Evolutionary conservation across 1,284 basidiomycete species (phyloP), one percentile per base, ranked within the genome.

Genomic region (Sparassis latifolia): DNA sequence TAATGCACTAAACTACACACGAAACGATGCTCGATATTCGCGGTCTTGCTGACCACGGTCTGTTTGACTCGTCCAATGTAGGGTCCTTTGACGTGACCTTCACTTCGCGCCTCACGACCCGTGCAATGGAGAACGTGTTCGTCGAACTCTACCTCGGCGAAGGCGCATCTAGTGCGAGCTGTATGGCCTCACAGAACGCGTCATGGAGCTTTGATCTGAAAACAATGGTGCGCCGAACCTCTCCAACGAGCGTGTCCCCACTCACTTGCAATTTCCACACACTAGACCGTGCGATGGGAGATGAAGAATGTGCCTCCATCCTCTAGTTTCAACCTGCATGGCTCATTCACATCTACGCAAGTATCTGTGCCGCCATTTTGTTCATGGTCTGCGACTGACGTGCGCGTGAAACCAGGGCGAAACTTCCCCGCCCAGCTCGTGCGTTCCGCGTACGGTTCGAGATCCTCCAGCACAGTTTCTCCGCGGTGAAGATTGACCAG

Each of bases 401-500:
- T 53, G 35, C 35, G 51, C 20, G 20, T 20, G 20, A 20, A 20
- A 20, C 40, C 52, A 77, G 76, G 32, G 58, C 60, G 1, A 60
- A 67, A 42, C 58, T 61, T 27, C 74, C 82, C 45, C 65, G 74
- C 54, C 78, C 89, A 48, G 73, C 90, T 7, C 86, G 82, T 43
- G 84, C 89, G 0, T 75, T 96, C 52, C 77, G 80, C 48, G 74
- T 92, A 33, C 70, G 69, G 6, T 97, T 91, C 67, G 78, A 81
- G 41, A 78, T 93, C 33, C 76, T 82, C 28, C 80, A 86, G 42
- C 75, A 88, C 62, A 84, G 83, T 38, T 89, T 87, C 64, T 92
- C 91, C 2, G 78, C 84, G 5, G 71, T 97, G 48, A 89, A 88
- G 55, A 85, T 97, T 2, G 89, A 92, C 54, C 85, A 92, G 58